Percentiles rank a stretch among this genome's conserved stretches.
Conservation (phyloP, 1,139 yeast species). For the Pichiaceae sp. region DNA sequence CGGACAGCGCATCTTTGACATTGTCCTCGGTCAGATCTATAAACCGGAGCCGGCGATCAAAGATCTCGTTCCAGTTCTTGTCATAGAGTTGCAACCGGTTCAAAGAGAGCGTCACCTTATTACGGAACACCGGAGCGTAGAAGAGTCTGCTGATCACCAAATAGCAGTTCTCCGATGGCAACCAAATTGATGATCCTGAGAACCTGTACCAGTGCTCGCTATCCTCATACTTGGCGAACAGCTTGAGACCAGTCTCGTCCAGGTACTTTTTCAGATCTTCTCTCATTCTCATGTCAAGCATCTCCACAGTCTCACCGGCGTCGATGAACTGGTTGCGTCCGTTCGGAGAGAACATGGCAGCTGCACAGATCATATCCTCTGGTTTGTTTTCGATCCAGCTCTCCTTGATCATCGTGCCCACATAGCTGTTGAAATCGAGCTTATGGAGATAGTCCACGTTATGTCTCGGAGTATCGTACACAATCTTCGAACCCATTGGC, state of each 20-base stretch:
- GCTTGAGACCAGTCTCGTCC: background rate
- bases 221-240: background rate
- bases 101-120: slow-evolving; percentile 27
- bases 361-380: background rate
- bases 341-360: background rate
- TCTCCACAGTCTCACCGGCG: background rate
- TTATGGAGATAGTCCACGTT: background rate
- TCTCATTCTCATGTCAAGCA: background rate
- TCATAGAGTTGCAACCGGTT: slow-evolving; percentile 40
- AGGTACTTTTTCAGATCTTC: background rate
- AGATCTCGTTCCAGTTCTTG: slow-evolving; percentile 37
- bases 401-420: background rate
- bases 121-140: slow-evolving; percentile 21
- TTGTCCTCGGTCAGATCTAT: slow-evolving; percentile 19
- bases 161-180: slow-evolving; percentile 37
- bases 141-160: slow-evolving; percentile 33
- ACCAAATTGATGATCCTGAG: slow-evolving; percentile 44
- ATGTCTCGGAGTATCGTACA: background rate
- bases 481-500: background rate
- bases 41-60: slow-evolving; percentile 22
- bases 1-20: slow-evolving; percentile 17
- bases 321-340: background rate
- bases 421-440: background rate
- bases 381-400: background rate
- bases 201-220: slow-evolving; percentile 32